These are phyloP conservation scores for Alternaria consortialis DNA, from an alignment of 2,329 filamentous ascomycete genomes.

Conservation along the genomic window DNA sequence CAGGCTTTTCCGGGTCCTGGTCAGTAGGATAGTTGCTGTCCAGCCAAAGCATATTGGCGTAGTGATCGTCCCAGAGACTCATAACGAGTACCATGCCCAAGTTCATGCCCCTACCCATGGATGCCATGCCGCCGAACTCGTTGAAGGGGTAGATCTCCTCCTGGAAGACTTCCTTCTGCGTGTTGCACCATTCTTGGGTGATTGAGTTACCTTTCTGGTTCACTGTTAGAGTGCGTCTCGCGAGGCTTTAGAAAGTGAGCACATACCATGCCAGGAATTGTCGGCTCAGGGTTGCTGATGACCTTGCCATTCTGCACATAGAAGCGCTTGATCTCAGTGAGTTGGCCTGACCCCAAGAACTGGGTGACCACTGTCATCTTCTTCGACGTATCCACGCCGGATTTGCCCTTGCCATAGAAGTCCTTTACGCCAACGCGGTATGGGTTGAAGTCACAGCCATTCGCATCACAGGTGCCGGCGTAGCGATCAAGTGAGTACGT, in stretches of 20 bases:
- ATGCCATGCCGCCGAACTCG: constrained; percentile 63
- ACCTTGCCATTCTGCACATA: constrained; percentile 60
- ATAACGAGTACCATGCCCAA: constrained; percentile 70
- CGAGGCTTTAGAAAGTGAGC: too few relatives aligned
- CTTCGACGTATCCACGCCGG: constrained; percentile 49
- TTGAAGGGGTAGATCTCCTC: constrained; percentile 59
- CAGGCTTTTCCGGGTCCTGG: constrained; percentile 35
- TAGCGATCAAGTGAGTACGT: constrained; percentile 65
- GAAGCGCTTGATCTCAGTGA: constrained; percentile 55
- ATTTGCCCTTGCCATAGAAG: constrained; percentile 68
- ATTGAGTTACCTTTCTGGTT: constrained; percentile 36
- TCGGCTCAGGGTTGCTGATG: constrained; percentile 55
- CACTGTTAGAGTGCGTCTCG: neutral
- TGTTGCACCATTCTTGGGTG: constrained; percentile 43
- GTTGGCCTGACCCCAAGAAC: constrained; percentile 55
- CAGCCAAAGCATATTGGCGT: constrained; percentile 76
- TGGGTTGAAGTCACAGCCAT: constrained; percentile 68
- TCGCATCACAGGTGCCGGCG: constrained; percentile 68
- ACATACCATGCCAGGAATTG: constrained; percentile 53
- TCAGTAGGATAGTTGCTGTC: constrained; percentile 69
- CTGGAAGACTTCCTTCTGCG: constrained; percentile 38
- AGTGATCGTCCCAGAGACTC: constrained; percentile 70
- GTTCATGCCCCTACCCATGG: constrained; percentile 63
- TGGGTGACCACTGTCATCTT: constrained; percentile 60
- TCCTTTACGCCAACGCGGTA: constrained; percentile 69